Evolutionary conservation across 2,329 filamentous ascomycete species (phyloP).

Genomic region (Phaeomoniella chlamydospora): DNA sequence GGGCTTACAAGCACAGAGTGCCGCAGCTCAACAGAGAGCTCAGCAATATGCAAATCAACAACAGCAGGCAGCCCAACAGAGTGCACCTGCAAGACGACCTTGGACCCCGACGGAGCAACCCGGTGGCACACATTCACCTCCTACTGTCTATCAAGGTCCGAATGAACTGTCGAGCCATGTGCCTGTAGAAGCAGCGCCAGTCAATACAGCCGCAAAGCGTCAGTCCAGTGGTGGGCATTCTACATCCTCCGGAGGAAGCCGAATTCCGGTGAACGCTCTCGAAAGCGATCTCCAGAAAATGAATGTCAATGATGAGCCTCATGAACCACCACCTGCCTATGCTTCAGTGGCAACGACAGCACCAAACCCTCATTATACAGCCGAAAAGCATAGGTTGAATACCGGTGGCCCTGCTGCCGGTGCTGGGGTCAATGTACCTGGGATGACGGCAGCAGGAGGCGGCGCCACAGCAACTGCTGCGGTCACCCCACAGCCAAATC

Average conservation of each 20-base stretch:
- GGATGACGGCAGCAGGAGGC: conserved; percentile 6
- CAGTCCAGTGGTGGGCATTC: conserved; percentile 15
- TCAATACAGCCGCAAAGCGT: conserved; percentile 23
- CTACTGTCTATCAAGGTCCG: conserved; percentile 79
- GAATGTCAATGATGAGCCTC: conserved; percentile 47
- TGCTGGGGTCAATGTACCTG: conserved; percentile 10
- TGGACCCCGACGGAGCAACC: conserved; percentile 94
- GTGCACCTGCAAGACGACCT: conserved; percentile 42
- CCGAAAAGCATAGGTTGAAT: conserved; percentile 55
- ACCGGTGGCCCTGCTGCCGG: conserved; percentile 9
- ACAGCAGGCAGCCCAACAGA: conserved; percentile 17
- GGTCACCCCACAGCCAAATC: conserved; percentile 16
- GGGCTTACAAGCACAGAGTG: conserved; percentile 59
- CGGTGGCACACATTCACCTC: conserved; percentile 76
- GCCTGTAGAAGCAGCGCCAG: conserved; percentile 17
- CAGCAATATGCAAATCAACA: conserved; percentile 57
- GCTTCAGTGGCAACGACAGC: conserved; percentile 51
- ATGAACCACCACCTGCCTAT: conserved; percentile 89
- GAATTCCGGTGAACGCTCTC: conserved; percentile 52
- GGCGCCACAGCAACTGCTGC: conserved; percentile 7
- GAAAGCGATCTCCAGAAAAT: conserved; percentile 78
- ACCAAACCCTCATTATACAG: conserved; percentile 48
- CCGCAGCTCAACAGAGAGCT: conserved; percentile 57
- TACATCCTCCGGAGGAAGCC: conserved; percentile 12
- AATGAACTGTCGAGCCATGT: conserved; percentile 46